Conservation (phyloP, 169 alveolate species). For the Fabrea salina region DNA sequence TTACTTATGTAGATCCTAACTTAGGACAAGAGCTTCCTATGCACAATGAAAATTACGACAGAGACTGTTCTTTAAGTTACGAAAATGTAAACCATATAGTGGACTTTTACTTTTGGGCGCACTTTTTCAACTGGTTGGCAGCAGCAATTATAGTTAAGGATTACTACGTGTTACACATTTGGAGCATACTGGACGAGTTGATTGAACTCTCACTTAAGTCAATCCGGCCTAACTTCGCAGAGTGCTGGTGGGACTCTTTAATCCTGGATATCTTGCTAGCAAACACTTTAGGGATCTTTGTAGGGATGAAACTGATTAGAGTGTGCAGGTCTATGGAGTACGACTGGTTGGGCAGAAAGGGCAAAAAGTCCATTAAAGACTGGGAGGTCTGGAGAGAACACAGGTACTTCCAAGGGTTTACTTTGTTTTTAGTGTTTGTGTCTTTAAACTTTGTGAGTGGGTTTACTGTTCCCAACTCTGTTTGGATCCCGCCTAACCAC, state of each 20-base stretch:
- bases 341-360: conserved; percentile 58
- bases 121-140: conserved; percentile 52
- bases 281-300: conserved; percentile 50
- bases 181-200: conserved; percentile 58
- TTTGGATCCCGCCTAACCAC: conserved; percentile 56
- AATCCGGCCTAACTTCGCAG: conserved; percentile 59
- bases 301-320: conserved; percentile 34
- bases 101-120: conserved; percentile 55
- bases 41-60: conserved; percentile 50
- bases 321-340: conserved; percentile 29
- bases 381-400: conserved; percentile 47
- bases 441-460: conserved; percentile 45
- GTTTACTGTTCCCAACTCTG: conserved; percentile 43
- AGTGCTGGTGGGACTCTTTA: conserved; percentile 70
- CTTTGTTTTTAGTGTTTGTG: conserved; percentile 30
- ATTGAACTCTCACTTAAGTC: conserved; percentile 49
- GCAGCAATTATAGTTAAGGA: conserved; percentile 55
- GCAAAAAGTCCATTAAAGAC: conserved; percentile 31
- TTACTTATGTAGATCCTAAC: conserved; percentile 2
- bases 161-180: conserved; percentile 39
- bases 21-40: conserved; percentile 20
- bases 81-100: conserved; percentile 33
- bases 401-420: conserved; percentile 38
- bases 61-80: conserved; percentile 30
- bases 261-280: conserved; percentile 47